Conservation (phyloP, 805 yeast species). For the Cephaloascus albidus region DNA sequence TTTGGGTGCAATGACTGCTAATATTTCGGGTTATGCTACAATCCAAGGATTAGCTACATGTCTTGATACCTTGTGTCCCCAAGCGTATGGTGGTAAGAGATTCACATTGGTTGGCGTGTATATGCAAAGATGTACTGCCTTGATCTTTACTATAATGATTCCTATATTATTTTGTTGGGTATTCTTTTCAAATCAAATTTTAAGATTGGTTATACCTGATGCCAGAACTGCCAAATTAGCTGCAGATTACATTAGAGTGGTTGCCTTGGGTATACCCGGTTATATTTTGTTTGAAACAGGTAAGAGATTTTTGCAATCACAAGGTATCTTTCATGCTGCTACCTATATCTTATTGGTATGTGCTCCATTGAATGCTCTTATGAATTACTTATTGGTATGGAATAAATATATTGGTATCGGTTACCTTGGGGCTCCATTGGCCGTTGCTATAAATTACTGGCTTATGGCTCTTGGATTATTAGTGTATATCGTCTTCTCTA, state of each 20-base stretch:
- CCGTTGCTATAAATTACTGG: conserved; percentile 50
- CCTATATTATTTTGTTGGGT: conserved; percentile 32
- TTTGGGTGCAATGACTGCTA: conserved; percentile 47
- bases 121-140: conserved; percentile 39
- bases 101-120: conserved; percentile 41
- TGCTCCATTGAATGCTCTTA: conserved; percentile 41
- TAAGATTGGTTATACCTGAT: conserved; percentile 36
- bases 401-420: conserved; percentile 36
- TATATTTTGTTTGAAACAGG: conserved; percentile 47
- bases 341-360: conserved; percentile 43
- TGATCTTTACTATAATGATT: conserved; percentile 28
- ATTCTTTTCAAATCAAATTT: conserved; percentile 31
- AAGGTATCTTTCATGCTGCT: conserved; percentile 48
- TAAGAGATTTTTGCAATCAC: conserved; percentile 48
- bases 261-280: conserved; percentile 48
- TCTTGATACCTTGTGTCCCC: conserved; percentile 50
- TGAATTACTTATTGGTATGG: conserved; percentile 39
- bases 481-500: conserved; percentile 29
- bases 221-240: conserved; percentile 35
- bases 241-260: conserved; percentile 34
- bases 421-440: conserved; percentile 50
- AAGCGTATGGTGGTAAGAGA: conserved; percentile 48
- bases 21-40: conserved; percentile 45
- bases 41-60: conserved; percentile 52
- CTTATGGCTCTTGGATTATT: conserved; percentile 39